These are phyloP conservation scores for Aurantiochytrium sp. DNA, from an alignment of 108 stramenopile species.

Conservation along the genomic window DNA sequence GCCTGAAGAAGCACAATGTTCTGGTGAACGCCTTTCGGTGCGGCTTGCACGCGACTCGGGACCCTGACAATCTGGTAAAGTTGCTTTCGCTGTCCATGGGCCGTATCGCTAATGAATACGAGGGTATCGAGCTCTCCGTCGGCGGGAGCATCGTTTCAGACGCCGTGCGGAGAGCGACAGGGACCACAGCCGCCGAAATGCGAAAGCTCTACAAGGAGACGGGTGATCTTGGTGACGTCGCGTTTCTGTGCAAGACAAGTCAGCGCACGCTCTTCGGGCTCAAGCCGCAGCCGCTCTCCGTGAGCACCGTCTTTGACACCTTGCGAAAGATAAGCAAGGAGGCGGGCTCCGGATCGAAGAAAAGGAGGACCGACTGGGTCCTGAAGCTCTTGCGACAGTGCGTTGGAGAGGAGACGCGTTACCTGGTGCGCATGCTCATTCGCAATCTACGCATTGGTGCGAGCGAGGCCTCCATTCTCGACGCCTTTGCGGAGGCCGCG, in stretches of 20 bases:
- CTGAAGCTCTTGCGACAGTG: background rate
- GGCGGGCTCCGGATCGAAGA: background rate
- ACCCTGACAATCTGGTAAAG: background rate
- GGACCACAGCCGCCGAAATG: background rate
- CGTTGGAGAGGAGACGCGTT: background rate
- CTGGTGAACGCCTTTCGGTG: background rate
- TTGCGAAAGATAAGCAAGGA: background rate
- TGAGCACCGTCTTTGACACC: background rate
- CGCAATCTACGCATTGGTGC: background rate
- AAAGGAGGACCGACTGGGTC: background rate
- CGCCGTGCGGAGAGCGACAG: background rate
- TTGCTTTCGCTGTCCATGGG: background rate
- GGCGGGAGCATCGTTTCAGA: background rate
- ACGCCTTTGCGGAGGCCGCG: background rate
- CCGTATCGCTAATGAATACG: background rate
- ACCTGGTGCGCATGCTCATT: conserved; percentile 10
- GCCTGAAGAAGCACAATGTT: conserved; percentile 7
- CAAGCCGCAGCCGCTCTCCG: background rate
- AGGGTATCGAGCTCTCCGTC: background rate
- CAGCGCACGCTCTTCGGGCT: background rate
- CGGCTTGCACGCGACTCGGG: background rate
- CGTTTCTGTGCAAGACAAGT: background rate
- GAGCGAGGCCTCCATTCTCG: conserved; percentile 7
- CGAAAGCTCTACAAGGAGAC: background rate
- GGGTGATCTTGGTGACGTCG: conserved; percentile 24